Evolutionary conservation across 2,329 filamentous ascomycete genomes (phyloP).

Genomic region (Phaeosphaeria sp.): DNA sequence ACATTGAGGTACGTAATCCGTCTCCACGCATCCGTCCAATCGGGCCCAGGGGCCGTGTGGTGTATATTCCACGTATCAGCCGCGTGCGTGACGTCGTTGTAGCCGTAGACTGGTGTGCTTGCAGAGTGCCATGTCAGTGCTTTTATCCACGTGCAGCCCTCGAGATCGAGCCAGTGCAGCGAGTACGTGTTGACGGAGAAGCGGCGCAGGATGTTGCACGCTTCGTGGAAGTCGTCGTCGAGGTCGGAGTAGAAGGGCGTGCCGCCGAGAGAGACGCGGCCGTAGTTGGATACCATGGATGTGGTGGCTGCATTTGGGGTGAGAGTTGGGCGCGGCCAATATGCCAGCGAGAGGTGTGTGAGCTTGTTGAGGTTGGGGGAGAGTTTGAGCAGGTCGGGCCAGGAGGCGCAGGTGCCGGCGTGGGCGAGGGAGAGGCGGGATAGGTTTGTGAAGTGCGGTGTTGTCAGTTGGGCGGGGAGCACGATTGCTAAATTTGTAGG

Average conservation of each 20-base stretch:
- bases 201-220: constrained; percentile 62
- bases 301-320: constrained; percentile 60
- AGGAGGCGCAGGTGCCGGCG: constrained; percentile 57
- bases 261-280: constrained; percentile 57
- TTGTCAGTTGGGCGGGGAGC: constrained; percentile 25
- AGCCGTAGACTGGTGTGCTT: not conserved
- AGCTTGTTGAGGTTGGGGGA: constrained; percentile 62
- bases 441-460: constrained; percentile 57
- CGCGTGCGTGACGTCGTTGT: not conserved
- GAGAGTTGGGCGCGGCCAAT: constrained; percentile 67
- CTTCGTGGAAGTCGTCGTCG: constrained; percentile 64
- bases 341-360: constrained; percentile 67
- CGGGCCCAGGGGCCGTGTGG: constrained; percentile 26
- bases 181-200: constrained; percentile 64
- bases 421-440: constrained; percentile 66
- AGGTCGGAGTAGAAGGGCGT: constrained; percentile 60
- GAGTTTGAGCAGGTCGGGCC: constrained; percentile 62
- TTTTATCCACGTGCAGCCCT: constrained; percentile 65
- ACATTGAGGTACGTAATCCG: constrained; percentile 52
- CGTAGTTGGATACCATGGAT: constrained; percentile 52
- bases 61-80: not conserved
- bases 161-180: constrained; percentile 67
- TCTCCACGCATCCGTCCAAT: constrained; percentile 54
- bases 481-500: not conserved
- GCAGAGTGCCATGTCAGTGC: constrained; percentile 55